phyloP scores from a whole-genome alignment of 225 moss, liverwort and hornwort species.

The Marchantia paleacea region DNA sequence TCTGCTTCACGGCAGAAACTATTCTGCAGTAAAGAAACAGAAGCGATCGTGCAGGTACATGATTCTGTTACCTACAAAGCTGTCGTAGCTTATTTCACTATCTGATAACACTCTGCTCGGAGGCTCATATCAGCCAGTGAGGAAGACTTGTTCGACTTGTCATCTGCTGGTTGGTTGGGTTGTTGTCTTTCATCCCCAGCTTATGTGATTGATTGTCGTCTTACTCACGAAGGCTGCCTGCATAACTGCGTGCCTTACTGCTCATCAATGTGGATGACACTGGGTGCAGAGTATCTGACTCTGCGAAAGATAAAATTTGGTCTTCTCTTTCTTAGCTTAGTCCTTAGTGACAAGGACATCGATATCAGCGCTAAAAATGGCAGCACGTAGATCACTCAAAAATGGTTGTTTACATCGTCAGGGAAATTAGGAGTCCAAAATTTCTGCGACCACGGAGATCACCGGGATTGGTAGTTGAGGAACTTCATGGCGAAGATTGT shows the following conservation, averaged over 20 bases:
- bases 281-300: neutral
- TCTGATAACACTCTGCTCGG: neutral
- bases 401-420: neutral
- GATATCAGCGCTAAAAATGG: neutral
- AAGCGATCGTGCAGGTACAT: neutral
- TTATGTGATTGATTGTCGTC: neutral
- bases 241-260: neutral
- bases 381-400: neutral
- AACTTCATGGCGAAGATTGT: slow-evolving; percentile 34
- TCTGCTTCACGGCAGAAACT: neutral
- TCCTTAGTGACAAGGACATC: neutral
- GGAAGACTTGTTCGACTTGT: neutral
- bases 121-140: neutral
- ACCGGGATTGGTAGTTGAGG: slow-evolving; percentile 39
- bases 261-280: neutral
- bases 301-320: neutral
- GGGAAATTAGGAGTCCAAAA: neutral
- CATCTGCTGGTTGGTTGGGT: neutral
- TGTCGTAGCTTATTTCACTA: neutral
- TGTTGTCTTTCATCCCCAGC: neutral
- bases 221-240: neutral
- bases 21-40: neutral
- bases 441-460: neutral
- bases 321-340: neutral
- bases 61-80: neutral